Evolutionary conservation across 2,329 filamentous ascomycete species (phyloP).

Genomic region (Venturia asperata): DNA sequence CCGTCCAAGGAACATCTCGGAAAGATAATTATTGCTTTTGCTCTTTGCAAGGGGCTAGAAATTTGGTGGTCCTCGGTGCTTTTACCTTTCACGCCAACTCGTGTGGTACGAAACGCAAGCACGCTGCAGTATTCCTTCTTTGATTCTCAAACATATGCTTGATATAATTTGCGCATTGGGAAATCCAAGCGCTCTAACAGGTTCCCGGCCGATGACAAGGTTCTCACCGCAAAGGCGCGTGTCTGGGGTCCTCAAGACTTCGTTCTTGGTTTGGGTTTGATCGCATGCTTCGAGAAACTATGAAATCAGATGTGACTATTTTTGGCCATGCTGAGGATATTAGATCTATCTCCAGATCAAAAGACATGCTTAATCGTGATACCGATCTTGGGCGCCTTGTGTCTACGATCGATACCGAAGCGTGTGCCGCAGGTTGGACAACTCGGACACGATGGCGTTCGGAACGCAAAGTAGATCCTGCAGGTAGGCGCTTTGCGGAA

Average conservation of each 20-base stretch:
- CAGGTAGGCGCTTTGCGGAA: conserved; percentile 9
- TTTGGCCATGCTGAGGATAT: neutral
- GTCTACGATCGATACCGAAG: conserved; percentile 4
- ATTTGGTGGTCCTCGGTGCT: neutral
- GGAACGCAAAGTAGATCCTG: conserved; percentile 9
- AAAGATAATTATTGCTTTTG: neutral
- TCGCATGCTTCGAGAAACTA: neutral
- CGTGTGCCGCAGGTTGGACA: neutral
- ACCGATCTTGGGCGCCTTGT: conserved; percentile 2
- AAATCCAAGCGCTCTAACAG: neutral
- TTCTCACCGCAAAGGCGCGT: neutral
- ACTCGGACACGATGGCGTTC: neutral
- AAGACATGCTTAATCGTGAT: neutral
- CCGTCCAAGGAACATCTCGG: neutral
- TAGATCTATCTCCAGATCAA: neutral
- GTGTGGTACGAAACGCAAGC: neutral
- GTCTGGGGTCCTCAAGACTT: neutral
- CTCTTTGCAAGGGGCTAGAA: neutral
- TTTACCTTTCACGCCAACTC: neutral
- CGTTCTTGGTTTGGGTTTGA: neutral
- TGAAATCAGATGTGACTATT: neutral
- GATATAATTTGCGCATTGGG: neutral
- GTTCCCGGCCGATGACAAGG: neutral
- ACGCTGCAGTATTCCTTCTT: neutral
- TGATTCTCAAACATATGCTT: neutral